Percentiles rank a stretch among this genome's conserved stretches.
Conservation (phyloP, 208 protist genomes). For the Novymonas esmeraldas region DNA sequence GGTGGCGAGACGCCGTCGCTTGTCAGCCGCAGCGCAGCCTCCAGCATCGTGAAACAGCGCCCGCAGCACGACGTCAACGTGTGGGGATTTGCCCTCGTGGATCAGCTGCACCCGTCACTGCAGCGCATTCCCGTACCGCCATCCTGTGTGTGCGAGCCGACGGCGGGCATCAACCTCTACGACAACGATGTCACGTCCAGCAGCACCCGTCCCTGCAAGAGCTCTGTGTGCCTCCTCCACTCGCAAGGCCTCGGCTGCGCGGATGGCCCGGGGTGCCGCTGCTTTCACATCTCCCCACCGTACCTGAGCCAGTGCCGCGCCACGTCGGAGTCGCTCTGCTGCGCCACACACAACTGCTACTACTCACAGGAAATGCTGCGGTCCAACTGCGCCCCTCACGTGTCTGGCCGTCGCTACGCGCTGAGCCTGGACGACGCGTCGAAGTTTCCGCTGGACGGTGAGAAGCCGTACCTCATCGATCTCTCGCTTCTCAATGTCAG, state of each 20-base stretch:
- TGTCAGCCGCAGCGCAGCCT: slow-evolving; percentile 12
- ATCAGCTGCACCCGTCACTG: slow-evolving; percentile 46
- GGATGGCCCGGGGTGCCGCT: slow-evolving; percentile 32
- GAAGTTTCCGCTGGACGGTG: slow-evolving; percentile 22
- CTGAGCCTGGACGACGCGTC: slow-evolving; percentile 40
- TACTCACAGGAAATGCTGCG: slow-evolving; percentile 60
- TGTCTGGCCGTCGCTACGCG: slow-evolving; percentile 33
- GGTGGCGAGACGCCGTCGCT: slow-evolving; percentile 23
- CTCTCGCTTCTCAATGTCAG: slow-evolving; percentile 44
- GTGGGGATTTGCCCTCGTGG: slow-evolving; percentile 61
- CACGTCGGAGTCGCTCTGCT: slow-evolving; percentile 45
- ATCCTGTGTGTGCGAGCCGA: slow-evolving; percentile 46
- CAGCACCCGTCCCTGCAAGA: slow-evolving; percentile 55
- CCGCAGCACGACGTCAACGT: slow-evolving; percentile 32
- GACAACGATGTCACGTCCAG: slow-evolving; percentile 54
- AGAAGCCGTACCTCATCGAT: slow-evolving; percentile 32
- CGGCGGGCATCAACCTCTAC: slow-evolving; percentile 42
- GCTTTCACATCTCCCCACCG: slow-evolving; percentile 43
- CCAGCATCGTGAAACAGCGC: slow-evolving; percentile 15
- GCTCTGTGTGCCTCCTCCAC: slow-evolving; percentile 46
- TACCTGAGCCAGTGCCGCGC: slow-evolving; percentile 46
- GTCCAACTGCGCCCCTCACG: slow-evolving; percentile 36
- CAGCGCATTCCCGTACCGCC: slow-evolving; percentile 52
- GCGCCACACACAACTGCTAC: slow-evolving; percentile 61
- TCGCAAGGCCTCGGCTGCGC: slow-evolving; percentile 35